phyloP scores from a whole-genome alignment of 345 rosid species.

The Salix arbutifolia region DNA sequence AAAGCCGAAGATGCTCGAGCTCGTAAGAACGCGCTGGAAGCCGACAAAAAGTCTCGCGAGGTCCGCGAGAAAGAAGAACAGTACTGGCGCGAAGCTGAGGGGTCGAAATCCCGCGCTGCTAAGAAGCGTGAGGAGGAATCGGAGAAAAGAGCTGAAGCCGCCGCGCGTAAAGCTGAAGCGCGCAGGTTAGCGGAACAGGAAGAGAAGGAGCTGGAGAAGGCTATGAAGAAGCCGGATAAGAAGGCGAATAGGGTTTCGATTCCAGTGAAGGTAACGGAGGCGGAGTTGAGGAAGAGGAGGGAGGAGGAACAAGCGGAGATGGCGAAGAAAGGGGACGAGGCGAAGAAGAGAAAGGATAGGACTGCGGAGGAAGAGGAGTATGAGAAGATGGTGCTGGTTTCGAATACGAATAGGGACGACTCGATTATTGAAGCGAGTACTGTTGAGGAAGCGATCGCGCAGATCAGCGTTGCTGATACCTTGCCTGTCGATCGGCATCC shows the following conservation, averaged over 20 bases:
- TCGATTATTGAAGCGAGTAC: constrained; percentile 73
- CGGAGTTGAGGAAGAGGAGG: constrained; percentile 43
- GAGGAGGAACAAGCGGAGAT: constrained; percentile 76
- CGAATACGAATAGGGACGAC: constrained; percentile 85
- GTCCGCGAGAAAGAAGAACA: constrained; percentile 70
- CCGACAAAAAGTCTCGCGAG: constrained; percentile 77
- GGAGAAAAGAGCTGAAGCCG: constrained; percentile 77
- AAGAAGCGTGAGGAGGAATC: constrained; percentile 91
- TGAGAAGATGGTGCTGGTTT: constrained; percentile 69
- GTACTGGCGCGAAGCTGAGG: constrained; percentile 97
- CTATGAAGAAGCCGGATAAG: constrained; percentile 71
- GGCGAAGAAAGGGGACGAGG: constrained; percentile 68
- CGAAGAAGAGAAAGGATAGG: constrained; percentile 56
- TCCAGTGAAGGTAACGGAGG: constrained; percentile 87
- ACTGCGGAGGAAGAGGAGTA: constrained; percentile 88
- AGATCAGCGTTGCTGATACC: constrained; percentile 57
- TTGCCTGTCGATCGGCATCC: constrained; percentile 81
- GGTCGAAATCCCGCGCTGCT: constrained; percentile 65
- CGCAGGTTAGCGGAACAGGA: constrained; percentile 74
- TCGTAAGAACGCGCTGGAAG: constrained; percentile 64
- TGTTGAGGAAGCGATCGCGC: constrained; percentile 84
- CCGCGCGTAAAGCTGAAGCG: constrained; percentile 65
- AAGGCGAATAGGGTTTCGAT: constrained; percentile 68
- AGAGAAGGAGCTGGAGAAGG: constrained; percentile 72
- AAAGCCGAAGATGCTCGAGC: constrained; percentile 89